phyloP scores from a whole-genome alignment of 1,139 yeast species.

The Pichia cactophila region DNA sequence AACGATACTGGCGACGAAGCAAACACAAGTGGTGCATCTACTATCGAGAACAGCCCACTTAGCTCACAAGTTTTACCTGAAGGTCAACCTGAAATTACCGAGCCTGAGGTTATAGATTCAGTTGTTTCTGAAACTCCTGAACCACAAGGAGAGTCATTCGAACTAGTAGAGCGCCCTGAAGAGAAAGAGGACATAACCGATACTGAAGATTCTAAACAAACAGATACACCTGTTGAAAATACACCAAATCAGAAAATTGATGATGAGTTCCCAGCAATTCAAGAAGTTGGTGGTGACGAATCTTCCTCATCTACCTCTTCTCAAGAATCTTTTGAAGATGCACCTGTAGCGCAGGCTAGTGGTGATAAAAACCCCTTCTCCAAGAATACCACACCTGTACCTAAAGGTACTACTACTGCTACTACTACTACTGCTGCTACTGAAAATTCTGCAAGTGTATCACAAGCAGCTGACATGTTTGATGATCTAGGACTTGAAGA shows the following conservation, averaged over 20 bases:
- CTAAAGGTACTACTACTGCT: background rate
- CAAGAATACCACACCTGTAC: constrained; percentile 1
- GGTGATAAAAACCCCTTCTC: background rate
- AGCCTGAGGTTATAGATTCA: constrained; percentile 4
- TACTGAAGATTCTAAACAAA: background rate
- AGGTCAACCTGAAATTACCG: constrained; percentile 15
- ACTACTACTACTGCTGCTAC: background rate
- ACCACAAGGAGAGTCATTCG: constrained; percentile 34
- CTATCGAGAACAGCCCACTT: constrained; percentile 25
- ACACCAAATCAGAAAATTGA: constrained; percentile 1
- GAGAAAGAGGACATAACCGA: background rate
- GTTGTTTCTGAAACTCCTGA: constrained; percentile 22
- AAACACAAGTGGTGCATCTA: constrained; percentile 44
- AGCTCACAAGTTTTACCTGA: constrained; percentile 26
- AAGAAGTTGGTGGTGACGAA: constrained; percentile 31
- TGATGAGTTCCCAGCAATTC: constrained; percentile 13
- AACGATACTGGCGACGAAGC: constrained; percentile 65
- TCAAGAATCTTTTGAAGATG: constrained; percentile 1
- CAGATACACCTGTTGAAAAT: background rate
- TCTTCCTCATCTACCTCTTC: constrained; percentile 8
- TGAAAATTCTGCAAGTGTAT: background rate
- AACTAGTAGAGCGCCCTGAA: constrained; percentile 45
- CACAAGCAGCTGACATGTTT: constrained; percentile 22
- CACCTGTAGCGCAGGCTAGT: constrained; percentile 4
- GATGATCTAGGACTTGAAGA: constrained; percentile 49